Evolutionary conservation across 2,329 filamentous ascomycete species (phyloP), one percentile per base, ranked within the genome.

Genomic region (Calcarisporium arbuscula): DNA sequence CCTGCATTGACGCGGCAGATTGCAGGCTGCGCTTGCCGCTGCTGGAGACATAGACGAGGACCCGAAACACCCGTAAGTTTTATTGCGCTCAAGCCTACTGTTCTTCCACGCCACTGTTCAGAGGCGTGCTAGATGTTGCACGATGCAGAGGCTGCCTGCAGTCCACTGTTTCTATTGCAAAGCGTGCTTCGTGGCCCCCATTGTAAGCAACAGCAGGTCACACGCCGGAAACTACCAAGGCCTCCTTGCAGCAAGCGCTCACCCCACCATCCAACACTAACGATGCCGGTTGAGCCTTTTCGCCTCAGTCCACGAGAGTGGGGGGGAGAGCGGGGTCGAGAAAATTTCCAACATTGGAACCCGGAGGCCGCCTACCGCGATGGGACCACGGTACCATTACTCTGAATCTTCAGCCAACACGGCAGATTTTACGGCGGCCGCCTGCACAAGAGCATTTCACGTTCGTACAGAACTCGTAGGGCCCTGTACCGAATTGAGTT

Each of bases 401-500:
- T n/a, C n/a, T n/a, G n/a, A n/a, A n/a, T n/a, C n/a, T n/a, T n/a
- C n/a, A n/a, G n/a, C n/a, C n/a, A n/a, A n/a, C n/a, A n/a, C n/a
- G n/a, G n/a, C n/a, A n/a, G n/a, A n/a, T n/a, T n/a, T n/a, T n/a
- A n/a, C n/a, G n/a, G n/a, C n/a, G n/a, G 85, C 89, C 15, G 85
- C 83, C 30, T 96, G 90, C 54, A n/a, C n/a, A 80, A 85, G 44
- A 77, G 82, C 23, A 69, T 88, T 14, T 89, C 82, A 33, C 66
- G n/a, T n/a, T 81, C 9, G 66, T 96, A 18, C 82, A 80, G 51
- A 84, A 90, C 50, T 92, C 86, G 21, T 95, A 88, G 53, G 90
- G n/a, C n/a, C 90, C 16, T 96, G 90, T 58, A 95, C 89, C 2
- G 89, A 95, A 59, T 96, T 92, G 58, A 94, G 96, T 44, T 94